Evolutionary conservation across 805 yeast genomes (phyloP).

Genomic region (Clavispora phyllophila): DNA sequence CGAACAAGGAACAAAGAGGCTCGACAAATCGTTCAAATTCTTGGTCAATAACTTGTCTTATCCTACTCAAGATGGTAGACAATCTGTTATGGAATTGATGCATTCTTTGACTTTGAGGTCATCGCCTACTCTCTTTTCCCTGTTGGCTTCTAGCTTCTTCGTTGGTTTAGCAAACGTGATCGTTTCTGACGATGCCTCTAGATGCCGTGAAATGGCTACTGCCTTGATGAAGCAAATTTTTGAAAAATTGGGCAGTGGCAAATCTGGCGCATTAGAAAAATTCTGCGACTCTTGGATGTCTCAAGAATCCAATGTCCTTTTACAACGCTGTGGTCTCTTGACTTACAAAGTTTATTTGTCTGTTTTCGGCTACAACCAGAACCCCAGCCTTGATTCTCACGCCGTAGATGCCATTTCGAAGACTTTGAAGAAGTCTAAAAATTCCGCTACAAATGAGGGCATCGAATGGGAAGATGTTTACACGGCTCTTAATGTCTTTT

Average conservation of each 20-base stretch:
- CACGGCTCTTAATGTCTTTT: slow-evolving; percentile 51
- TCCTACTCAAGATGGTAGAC: slow-evolving; percentile 81
- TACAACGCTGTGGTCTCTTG: slow-evolving; percentile 70
- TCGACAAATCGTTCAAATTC: slow-evolving; percentile 78
- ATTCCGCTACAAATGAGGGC: slow-evolving; percentile 30
- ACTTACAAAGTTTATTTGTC: slow-evolving; percentile 59
- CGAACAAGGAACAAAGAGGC: slow-evolving; percentile 83
- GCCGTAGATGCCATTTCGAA: slow-evolving; percentile 21
- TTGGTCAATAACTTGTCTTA: slow-evolving; percentile 77
- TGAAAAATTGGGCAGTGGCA: slow-evolving; percentile 37
- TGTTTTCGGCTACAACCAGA: slow-evolving; percentile 40
- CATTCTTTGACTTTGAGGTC: slow-evolving; percentile 66
- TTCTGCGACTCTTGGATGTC: slow-evolving; percentile 58
- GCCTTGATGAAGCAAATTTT: slow-evolving; percentile 54
- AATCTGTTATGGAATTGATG: slow-evolving; percentile 84
- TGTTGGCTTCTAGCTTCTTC: slow-evolving; percentile 70
- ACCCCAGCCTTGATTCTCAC: slow-evolving; percentile 35
- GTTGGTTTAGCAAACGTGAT: slow-evolving; percentile 74
- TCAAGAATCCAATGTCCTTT: slow-evolving; percentile 45
- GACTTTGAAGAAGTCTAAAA: slow-evolving; percentile 27
- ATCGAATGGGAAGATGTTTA: slow-evolving; percentile 78
- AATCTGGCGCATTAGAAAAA: slow-evolving; percentile 34
- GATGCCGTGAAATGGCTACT: slow-evolving; percentile 81
- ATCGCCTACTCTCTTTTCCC: slow-evolving; percentile 51
- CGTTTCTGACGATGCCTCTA: slow-evolving; percentile 70